Conservation (phyloP, 2,329 filamentous ascomycete genomes). For the Geosmithia flava region DNA sequence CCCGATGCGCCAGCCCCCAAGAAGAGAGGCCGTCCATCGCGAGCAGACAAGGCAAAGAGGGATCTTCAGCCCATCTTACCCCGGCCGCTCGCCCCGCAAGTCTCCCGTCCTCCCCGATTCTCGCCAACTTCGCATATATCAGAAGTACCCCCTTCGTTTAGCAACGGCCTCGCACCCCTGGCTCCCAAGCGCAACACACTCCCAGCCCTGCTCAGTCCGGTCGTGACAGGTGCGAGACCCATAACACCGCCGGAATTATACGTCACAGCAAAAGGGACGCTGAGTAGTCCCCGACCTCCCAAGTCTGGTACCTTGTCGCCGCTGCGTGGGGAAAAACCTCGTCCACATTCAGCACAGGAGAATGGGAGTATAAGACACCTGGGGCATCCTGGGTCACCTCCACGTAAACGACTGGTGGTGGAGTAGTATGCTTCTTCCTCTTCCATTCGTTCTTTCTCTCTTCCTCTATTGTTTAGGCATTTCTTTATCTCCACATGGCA, state of each 20-base stretch:
- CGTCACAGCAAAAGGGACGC: not conserved
- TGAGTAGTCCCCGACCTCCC: not conserved
- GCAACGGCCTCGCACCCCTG: not conserved
- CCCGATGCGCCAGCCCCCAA: conserved; percentile 10
- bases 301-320: not conserved
- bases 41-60: conserved; percentile 25
- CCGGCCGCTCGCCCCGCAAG: conserved; percentile 13
- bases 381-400: not conserved
- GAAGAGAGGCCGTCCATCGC: conserved; percentile 32
- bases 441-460: not conserved
- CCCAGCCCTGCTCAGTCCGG: not conserved
- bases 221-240: not conserved
- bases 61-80: conserved; percentile 18
- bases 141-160: not conserved
- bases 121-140: not conserved
- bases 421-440: not conserved
- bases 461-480: not conserved
- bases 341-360: not conserved
- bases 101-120: not conserved
- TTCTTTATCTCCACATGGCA: not conserved
- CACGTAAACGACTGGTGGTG: not conserved
- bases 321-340: not conserved
- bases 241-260: conserved; percentile 3
- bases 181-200: not conserved
- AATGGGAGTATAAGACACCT: not conserved